phyloP scores from a whole-genome alignment of 106 monocot genomes.

The Dioscorea alata region DNA sequence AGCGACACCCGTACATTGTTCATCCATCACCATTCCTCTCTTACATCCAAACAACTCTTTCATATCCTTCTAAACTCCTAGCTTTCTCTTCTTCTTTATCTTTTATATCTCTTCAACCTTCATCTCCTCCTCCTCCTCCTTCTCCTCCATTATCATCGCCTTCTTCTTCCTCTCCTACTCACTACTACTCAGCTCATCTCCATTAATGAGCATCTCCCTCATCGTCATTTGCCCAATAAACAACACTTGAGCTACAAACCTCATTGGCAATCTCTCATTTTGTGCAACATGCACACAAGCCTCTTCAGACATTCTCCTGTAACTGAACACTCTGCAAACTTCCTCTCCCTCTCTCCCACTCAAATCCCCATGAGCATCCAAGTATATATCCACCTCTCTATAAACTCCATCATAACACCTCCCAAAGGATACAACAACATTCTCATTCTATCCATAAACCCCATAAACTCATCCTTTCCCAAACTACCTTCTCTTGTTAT shows the following conservation, averaged over 20 bases:
- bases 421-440: not conserved
- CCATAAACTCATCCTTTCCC: slow-evolving; percentile 24
- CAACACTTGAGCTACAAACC: too few relatives aligned
- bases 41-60: slow-evolving; percentile 33
- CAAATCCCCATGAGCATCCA: slow-evolving; percentile 23
- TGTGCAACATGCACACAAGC: too few relatives aligned
- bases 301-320: too few relatives aligned
- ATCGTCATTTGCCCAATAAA: slow-evolving; percentile 27
- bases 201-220: slow-evolving; percentile 6
- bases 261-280: too few relatives aligned
- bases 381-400: slow-evolving; percentile 31
- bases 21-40: too few relatives aligned
- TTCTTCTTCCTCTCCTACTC: not conserved
- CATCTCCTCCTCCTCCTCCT: not conserved
- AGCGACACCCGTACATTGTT: too few relatives aligned
- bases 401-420: slow-evolving; percentile 25
- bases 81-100: not conserved
- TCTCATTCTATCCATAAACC: slow-evolving; percentile 19
- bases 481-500: slow-evolving; percentile 18
- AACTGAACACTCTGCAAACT: too few relatives aligned
- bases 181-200: not conserved
- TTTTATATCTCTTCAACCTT: slow-evolving; percentile 3
- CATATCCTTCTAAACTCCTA: slow-evolving; percentile 22
- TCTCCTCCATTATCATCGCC: not conserved
- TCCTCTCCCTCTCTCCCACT: slow-evolving; percentile 39